Conservation (phyloP, 208 protist species). For the Tritrichomonas foetus region DNA sequence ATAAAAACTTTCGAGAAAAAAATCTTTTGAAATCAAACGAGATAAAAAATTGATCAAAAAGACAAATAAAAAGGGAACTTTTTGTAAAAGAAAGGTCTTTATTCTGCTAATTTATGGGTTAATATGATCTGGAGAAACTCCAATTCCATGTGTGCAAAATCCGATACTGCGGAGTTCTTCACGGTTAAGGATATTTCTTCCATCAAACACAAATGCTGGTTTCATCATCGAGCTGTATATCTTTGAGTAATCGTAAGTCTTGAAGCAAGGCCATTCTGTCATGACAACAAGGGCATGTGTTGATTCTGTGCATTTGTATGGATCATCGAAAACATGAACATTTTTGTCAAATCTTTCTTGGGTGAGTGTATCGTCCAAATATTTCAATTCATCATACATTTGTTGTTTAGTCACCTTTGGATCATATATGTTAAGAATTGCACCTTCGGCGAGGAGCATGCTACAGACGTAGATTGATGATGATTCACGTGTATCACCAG, state of each 20-base stretch:
- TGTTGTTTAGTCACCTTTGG: slow-evolving; percentile 74
- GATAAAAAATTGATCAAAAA: too few relatives aligned
- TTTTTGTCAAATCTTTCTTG: slow-evolving; percentile 41
- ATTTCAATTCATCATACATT: slow-evolving; percentile 66
- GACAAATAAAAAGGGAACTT: too few relatives aligned
- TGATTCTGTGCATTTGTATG: slow-evolving; percentile 64
- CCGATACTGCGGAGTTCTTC: slow-evolving; percentile 48
- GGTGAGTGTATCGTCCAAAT: slow-evolving; percentile 48
- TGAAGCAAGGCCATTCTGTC: slow-evolving; percentile 96
- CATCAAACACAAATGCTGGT: slow-evolving; percentile 89
- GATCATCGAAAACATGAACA: slow-evolving; percentile 38
- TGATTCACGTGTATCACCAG: slow-evolving; percentile 85
- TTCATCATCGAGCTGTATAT: slow-evolving; percentile 80
- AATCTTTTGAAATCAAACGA: too few relatives aligned
- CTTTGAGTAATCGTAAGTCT: slow-evolving; percentile 68
- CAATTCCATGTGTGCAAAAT: slow-evolving; percentile 43
- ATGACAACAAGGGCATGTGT: slow-evolving; percentile 78
- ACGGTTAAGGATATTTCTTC: slow-evolving; percentile 71
- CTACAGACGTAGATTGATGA: slow-evolving; percentile 75
- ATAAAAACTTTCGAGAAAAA: too few relatives aligned
- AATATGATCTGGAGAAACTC: not conserved
- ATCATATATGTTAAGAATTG: slow-evolving; percentile 82
- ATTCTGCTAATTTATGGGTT: not conserved
- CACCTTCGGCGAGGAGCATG: slow-evolving; percentile 74
- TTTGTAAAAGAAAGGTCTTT: too few relatives aligned